Percentiles rank a stretch among this genome's conserved stretches.
These are phyloP conservation scores for Annulohypoxylon maeteangense DNA, from an alignment of 495 filamentous ascomycete genomes.

Conservation along the genomic window DNA sequence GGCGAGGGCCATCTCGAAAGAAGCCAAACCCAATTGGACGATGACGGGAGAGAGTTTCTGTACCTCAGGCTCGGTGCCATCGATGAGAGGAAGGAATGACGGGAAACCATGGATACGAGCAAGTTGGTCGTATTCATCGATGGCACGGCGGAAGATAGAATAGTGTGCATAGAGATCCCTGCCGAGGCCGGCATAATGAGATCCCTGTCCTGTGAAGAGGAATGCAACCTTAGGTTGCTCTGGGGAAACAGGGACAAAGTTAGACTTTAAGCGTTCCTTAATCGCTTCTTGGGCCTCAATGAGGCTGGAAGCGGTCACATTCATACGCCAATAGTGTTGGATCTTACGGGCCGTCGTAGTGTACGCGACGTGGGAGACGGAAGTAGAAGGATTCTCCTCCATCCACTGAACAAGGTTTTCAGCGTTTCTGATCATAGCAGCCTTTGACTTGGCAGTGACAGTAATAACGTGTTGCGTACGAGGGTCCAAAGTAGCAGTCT, in stretches of 20 bases:
- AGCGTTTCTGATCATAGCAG: conserved; percentile 64
- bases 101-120: conserved; percentile 75
- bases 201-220: conserved; percentile 77
- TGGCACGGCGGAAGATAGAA: conserved; percentile 73
- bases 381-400: conserved; percentile 60
- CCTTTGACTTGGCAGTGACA: conserved; percentile 68
- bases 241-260: conserved; percentile 58
- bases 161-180: conserved; percentile 74
- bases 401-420: conserved; percentile 64
- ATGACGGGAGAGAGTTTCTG: conserved; percentile 75
- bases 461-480: conserved; percentile 65
- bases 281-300: conserved; percentile 55
- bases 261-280: conserved; percentile 55
- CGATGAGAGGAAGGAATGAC: conserved; percentile 73
- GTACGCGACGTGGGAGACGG: conserved; percentile 73
- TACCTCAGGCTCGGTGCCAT: conserved; percentile 67
- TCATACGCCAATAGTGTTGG: conserved; percentile 80
- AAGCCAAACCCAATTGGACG: conserved; percentile 80
- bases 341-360: conserved; percentile 85
- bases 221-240: conserved; percentile 70
- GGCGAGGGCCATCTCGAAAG: conserved; percentile 86
- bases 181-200: conserved; percentile 74
- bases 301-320: conserved; percentile 65
- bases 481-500: conserved; percentile 52
- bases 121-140: conserved; percentile 76